phyloP scores from a whole-genome alignment of 768 basidiomycete genomes.

The Russula sp. region DNA sequence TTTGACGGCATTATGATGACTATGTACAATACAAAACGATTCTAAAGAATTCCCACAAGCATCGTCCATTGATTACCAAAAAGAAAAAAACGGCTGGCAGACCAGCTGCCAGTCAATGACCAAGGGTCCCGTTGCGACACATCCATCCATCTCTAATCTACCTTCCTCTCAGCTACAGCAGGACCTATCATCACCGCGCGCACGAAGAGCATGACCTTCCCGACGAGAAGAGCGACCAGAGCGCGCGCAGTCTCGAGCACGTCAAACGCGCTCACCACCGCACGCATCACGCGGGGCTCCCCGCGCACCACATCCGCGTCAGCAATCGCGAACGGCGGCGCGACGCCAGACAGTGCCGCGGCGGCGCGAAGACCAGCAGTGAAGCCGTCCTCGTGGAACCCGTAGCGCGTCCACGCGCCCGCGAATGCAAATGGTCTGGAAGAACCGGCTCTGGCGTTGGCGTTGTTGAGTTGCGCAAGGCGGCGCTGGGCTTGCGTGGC shows the following conservation, averaged over 20 bases:
- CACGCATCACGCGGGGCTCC: background rate
- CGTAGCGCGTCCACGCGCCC: constrained; percentile 69
- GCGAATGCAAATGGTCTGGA: constrained; percentile 49
- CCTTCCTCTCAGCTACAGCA: background rate
- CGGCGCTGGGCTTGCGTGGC: constrained; percentile 48
- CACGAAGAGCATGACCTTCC: background rate
- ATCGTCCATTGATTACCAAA: no score
- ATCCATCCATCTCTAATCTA: background rate
- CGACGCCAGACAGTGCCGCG: background rate
- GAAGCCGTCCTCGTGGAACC: constrained; percentile 81
- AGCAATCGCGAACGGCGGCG: background rate
- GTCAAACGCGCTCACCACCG: background rate
- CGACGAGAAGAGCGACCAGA: background rate
- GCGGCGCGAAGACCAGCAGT: constrained; percentile 35
- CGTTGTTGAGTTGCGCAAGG: constrained; percentile 45
- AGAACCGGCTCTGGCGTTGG: background rate
- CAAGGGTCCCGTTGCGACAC: background rate
- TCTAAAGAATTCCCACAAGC: no score
- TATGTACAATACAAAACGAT: no score
- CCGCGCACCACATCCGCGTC: background rate
- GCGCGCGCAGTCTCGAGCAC: background rate
- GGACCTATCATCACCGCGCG: background rate
- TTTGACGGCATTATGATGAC: no score
- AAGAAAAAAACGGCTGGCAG: no score
- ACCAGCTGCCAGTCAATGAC: no score